Evolutionary conservation across 441 rosid species (phyloP).

Genomic region (Viola pubescens): DNA sequence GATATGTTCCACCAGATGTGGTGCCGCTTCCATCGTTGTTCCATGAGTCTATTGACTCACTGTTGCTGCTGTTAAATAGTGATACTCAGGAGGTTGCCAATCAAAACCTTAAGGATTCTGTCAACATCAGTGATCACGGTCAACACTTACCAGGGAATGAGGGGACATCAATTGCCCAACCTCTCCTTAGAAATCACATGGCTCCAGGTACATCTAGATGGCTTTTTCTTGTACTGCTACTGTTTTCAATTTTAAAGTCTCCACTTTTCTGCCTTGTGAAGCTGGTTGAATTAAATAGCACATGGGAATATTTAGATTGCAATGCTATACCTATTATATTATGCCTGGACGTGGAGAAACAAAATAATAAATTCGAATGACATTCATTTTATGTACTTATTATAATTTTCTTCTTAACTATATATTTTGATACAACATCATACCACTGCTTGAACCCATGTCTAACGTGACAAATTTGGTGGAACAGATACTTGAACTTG

Average conservation of each 20-base stretch:
- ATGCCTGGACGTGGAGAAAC: no score
- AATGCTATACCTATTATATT: not conserved
- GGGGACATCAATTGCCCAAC: constrained; percentile 26
- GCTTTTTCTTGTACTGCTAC: constrained; percentile 2
- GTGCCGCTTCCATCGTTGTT: constrained; percentile 56
- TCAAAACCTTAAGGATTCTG: constrained; percentile 15
- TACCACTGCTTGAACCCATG: no score
- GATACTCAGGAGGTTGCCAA: constrained; percentile 15
- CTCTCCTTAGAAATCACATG: constrained; percentile 36
- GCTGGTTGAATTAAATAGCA: not conserved
- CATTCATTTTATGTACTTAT: no score
- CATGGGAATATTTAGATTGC: not conserved
- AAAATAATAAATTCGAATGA: no score
- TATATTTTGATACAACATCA: no score
- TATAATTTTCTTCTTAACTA: no score
- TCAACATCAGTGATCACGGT: constrained; percentile 22
- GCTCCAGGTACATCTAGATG: constrained; percentile 30
- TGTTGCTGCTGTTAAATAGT: constrained; percentile 17
- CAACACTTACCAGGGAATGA: constrained; percentile 20
- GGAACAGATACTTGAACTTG: no score
- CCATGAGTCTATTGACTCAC: constrained; percentile 33
- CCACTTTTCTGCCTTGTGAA: not conserved
- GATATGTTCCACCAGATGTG: constrained; percentile 76
- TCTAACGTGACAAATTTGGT: no score
- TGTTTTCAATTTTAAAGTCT: not conserved